Base-by-base conservation (phyloP, 371 early-diverging fungal species). In the Dinochytrium kinnereticum region DNA sequence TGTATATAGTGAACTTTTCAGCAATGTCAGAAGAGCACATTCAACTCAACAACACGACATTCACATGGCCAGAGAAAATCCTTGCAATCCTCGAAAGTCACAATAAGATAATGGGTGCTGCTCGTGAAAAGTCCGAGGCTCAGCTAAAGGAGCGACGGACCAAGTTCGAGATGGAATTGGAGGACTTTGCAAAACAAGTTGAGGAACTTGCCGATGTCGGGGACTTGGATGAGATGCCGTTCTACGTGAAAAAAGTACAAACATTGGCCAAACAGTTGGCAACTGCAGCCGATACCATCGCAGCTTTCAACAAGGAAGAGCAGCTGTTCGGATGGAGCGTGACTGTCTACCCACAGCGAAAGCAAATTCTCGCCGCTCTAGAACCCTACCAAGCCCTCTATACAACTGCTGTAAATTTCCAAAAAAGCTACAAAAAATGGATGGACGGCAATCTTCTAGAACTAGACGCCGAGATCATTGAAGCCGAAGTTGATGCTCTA, bases 221-320 rank as follows among this genome's bases (percentile, higher is more conserved):
- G 3, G 89, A 88, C 53, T 73, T 88, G 36, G 89, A 88, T 69
- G 89, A 88, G 57, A 86, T 88, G 89, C 87, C 86, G 3, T 88
- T 88, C 73, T 88, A 87, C 69, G 86, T 86, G 51, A 88, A 88
- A 72, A 88, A 88, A 65, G 86, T 86, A 28, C 84, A 86, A 59
- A 77, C 78, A 2, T 72, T 88, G 30, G 75, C 79, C 1, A 88
- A 88, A 71, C 89, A 88, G 69, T 79, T 88, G 1, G 78, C 77
- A 69, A 53, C 75, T 1, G 87, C 89, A 1, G 71, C 71, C 1
- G 89, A 88, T 26, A 86, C 87, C 17, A 81, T 88, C 36, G 80
- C 85, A 5, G 70, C 71, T 0, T 88, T 88, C 81, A 88, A 88
- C 77, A 84, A 78, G 70, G 89, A 88, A 71, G 89, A 88, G 81